phyloP scores from a whole-genome alignment of 2,329 filamentous ascomycete genomes.

The Colletotrichum sp. region DNA sequence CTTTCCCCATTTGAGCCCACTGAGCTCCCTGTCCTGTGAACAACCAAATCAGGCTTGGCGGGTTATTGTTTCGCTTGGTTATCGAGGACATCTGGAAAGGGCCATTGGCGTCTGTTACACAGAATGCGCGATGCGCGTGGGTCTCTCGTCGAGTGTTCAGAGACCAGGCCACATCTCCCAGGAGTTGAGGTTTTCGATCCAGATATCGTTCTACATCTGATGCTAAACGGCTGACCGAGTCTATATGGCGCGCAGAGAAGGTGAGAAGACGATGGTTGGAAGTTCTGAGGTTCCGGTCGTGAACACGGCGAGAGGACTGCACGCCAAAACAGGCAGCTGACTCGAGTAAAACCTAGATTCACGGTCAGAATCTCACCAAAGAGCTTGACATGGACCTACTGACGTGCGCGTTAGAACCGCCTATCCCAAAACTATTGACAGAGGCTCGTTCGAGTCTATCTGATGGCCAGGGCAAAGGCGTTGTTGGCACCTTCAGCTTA shows the following conservation, averaged over 20 bases:
- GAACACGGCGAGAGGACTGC: not conserved
- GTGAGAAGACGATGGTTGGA: not conserved
- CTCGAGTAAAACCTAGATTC: slow-evolving; percentile 1
- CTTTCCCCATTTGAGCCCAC: slow-evolving; percentile 22
- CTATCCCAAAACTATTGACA: slow-evolving; percentile 39
- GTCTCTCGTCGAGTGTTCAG: slow-evolving; percentile 20
- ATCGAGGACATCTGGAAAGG: slow-evolving; percentile 13
- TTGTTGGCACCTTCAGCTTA: slow-evolving; percentile 33
- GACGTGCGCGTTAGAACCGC: slow-evolving; percentile 40
- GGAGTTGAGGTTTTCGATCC: not conserved
- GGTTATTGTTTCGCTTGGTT: not conserved
- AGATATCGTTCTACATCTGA: not conserved
- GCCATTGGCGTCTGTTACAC: not conserved
- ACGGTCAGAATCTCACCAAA: not conserved
- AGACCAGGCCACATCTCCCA: slow-evolving; percentile 23
- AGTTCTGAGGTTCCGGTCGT: not conserved
- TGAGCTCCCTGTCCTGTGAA: slow-evolving; percentile 26
- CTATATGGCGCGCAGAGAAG: not conserved
- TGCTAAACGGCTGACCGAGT: not conserved
- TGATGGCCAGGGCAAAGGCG: slow-evolving; percentile 35
- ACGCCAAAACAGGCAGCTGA: slow-evolving; percentile 1
- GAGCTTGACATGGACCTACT: not conserved
- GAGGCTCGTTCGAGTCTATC: slow-evolving; percentile 27
- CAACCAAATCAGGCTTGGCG: slow-evolving; percentile 7
- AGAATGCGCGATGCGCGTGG: slow-evolving; percentile 22